These are phyloP conservation scores for Pichia rugopelliculosa DNA, from an alignment of 805 yeast species.

Conservation along the genomic window DNA sequence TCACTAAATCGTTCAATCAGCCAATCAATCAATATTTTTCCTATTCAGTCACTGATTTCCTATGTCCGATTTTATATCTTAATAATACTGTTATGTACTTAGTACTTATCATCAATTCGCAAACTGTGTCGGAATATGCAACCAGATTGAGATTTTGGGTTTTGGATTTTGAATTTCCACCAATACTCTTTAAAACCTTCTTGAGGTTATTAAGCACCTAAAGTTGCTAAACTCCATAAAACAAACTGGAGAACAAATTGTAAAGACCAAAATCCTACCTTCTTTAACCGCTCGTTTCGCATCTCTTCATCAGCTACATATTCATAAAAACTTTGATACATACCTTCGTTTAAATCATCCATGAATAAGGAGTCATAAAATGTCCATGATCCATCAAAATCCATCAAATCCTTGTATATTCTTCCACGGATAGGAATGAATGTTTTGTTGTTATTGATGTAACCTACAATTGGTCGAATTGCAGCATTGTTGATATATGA, in stretches of 20 bases:
- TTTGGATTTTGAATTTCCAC: neutral
- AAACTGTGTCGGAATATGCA: too few species aligned
- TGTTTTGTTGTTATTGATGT: constrained; percentile 84
- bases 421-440: constrained; percentile 82
- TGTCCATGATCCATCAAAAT: constrained; percentile 96
- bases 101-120: too few species aligned
- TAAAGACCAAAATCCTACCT: constrained; percentile 89
- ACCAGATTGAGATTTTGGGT: too few species aligned
- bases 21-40: too few species aligned
- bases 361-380: constrained; percentile 81
- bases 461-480: constrained; percentile 90
- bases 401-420: constrained; percentile 67
- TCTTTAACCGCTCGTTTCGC: constrained; percentile 60
- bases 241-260: constrained; percentile 78
- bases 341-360: constrained; percentile 86
- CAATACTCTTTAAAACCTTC: too few species aligned
- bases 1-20: too few species aligned
- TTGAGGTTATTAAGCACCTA: constrained; percentile 14
- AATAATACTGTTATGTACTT: too few species aligned
- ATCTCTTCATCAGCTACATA: constrained; percentile 86
- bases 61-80: too few species aligned
- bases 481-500: constrained; percentile 90
- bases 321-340: constrained; percentile 82
- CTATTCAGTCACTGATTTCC: neutral
- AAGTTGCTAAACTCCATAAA: constrained; percentile 73